A percentile compares a stretch with the other conserved stretches of the same genome.
Conservation (phyloP, 1,284 basidiomycete species). For the Ceratobasidium sp. region DNA sequence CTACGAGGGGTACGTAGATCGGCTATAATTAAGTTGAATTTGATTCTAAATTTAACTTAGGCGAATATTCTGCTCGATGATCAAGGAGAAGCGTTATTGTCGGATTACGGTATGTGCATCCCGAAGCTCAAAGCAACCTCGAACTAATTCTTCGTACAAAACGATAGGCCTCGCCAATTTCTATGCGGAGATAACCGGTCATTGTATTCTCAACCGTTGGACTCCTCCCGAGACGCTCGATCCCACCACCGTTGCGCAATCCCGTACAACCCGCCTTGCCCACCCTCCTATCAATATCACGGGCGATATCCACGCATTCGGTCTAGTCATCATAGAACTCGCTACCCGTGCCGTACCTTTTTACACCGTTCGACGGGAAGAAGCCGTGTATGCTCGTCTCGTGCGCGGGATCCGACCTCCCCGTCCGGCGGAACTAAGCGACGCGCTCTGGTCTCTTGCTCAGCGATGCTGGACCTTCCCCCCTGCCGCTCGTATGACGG, state of each 20-base stretch:
- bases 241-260: constrained; percentile 41
- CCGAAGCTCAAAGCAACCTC: not conserved
- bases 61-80: constrained; percentile 37
- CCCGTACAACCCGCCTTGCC: constrained; percentile 34
- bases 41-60: not conserved
- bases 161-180: constrained; percentile 34
- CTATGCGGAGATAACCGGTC: constrained; percentile 38
- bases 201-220: constrained; percentile 42
- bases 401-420: constrained; percentile 37
- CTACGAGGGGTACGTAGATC: constrained; percentile 21
- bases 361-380: constrained; percentile 35
- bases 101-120: constrained; percentile 29
- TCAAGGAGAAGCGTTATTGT: constrained; percentile 41
- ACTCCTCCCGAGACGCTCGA: constrained; percentile 39
- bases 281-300: constrained; percentile 42
- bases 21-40: not conserved
- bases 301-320: constrained; percentile 41
- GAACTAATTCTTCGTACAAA: not conserved
- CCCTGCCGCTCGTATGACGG: constrained; percentile 32
- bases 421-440: constrained; percentile 10
- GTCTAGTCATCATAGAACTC: constrained; percentile 38
- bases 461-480: constrained; percentile 40
- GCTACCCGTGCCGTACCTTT: constrained; percentile 35
- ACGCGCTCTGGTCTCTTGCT: constrained; percentile 29
- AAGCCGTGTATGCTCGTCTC: constrained; percentile 38